These are phyloP conservation scores for Adenanthera pavonina DNA, from an alignment of 306 rosid genomes.

Conservation along the genomic window DNA sequence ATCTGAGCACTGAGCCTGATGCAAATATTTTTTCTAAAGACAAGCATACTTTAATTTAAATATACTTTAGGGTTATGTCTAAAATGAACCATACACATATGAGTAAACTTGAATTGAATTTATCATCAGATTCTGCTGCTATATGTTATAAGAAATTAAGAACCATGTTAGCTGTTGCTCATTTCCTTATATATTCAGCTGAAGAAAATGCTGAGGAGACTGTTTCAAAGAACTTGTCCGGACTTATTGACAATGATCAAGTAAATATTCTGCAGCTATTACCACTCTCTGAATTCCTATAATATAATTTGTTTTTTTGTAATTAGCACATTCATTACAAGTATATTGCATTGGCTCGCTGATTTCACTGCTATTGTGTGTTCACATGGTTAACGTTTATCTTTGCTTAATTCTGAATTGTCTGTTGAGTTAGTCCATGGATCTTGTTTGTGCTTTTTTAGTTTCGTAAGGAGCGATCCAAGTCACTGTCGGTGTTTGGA, in stretches of 20 bases:
- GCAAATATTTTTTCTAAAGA: not conserved
- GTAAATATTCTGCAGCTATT: slow-evolving; percentile 43
- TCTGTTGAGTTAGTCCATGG: slow-evolving; percentile 27
- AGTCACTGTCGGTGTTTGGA: slow-evolving; percentile 73
- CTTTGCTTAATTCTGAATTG: slow-evolving; percentile 12
- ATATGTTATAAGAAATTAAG: no score
- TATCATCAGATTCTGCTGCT: slow-evolving; percentile 19
- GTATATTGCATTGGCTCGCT: slow-evolving; percentile 23
- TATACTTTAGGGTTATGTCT: not conserved
- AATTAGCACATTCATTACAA: slow-evolving; percentile 25
- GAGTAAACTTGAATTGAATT: slow-evolving; percentile 26
- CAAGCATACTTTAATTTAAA: slow-evolving; percentile 1
- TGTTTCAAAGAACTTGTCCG: slow-evolving; percentile 34
- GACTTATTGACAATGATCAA: slow-evolving; percentile 51
- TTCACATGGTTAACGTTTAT: slow-evolving; percentile 17
- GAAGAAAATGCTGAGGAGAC: slow-evolving; percentile 44
- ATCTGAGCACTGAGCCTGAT: slow-evolving; percentile 2
- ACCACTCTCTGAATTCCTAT: slow-evolving; percentile 9
- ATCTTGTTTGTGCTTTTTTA: slow-evolving; percentile 39
- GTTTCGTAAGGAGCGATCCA: slow-evolving; percentile 72
- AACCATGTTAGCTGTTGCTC: slow-evolving; percentile 33
- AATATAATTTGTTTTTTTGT: slow-evolving; percentile 11
- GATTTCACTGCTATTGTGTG: slow-evolving; percentile 28
- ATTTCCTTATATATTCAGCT: slow-evolving; percentile 36
- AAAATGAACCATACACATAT: slow-evolving; percentile 10